A percentile compares a stretch with the other conserved stretches of the same genome.
phyloP scores from a whole-genome alignment of 768 basidiomycete species.

The Boletus insuetus region DNA sequence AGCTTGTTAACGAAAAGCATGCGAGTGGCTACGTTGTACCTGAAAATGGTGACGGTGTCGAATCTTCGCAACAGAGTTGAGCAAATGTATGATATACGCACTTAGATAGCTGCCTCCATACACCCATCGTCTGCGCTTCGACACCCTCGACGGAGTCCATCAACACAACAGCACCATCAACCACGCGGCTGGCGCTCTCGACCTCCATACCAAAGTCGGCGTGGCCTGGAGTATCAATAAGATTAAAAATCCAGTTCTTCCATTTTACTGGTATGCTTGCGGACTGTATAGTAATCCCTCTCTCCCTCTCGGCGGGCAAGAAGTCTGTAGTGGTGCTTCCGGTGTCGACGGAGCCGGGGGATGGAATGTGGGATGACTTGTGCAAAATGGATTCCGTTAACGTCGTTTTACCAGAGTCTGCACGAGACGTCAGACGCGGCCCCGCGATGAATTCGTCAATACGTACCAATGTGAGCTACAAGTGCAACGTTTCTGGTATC shows the following conservation, averaged over 20 bases:
- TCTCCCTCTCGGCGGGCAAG: conserved; percentile 82
- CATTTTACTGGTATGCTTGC: conserved; percentile 88
- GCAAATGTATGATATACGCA: conserved; percentile 36
- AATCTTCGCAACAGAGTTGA: neutral
- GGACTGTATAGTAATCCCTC: conserved; percentile 90
- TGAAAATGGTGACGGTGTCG: conserved; percentile 28
- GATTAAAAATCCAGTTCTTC: conserved; percentile 82
- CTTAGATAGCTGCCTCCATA: conserved; percentile 87
- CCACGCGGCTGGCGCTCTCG: conserved; percentile 86
- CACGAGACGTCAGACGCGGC: conserved; percentile 8
- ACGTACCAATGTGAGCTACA: conserved; percentile 83
- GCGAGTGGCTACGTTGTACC: conserved; percentile 76
- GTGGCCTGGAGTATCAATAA: conserved; percentile 90
- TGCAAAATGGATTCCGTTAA: conserved; percentile 84
- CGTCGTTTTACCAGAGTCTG: conserved; percentile 89
- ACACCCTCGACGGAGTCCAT: conserved; percentile 92
- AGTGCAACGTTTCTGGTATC: conserved; percentile 76
- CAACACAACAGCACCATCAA: conserved; percentile 85
- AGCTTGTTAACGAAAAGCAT: conserved; percentile 87
- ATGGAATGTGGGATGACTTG: conserved; percentile 66
- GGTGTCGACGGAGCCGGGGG: conserved; percentile 81
- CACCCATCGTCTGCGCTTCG: conserved; percentile 85
- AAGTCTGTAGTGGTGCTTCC: conserved; percentile 92
- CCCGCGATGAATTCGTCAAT: neutral
- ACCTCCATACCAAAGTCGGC: conserved; percentile 98